Evolutionary conservation across 1,284 basidiomycete genomes (phyloP).

Genomic region (Trametes versicolor): DNA sequence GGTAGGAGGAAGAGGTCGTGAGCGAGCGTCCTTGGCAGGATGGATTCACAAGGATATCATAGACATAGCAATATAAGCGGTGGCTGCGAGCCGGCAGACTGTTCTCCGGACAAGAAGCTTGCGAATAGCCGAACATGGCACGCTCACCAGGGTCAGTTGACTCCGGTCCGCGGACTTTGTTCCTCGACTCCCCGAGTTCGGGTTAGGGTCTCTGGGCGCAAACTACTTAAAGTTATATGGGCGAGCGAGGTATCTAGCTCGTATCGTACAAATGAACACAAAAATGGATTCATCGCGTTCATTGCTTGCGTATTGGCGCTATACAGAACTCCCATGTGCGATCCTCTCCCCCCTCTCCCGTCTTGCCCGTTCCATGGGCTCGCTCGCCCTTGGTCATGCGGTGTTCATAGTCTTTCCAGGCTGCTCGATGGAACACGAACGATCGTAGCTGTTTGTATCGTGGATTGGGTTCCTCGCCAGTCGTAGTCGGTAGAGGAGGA

Average conservation of each 20-base stretch:
- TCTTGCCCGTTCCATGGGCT: slow-evolving; percentile 69
- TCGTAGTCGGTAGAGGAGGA: slow-evolving; percentile 59
- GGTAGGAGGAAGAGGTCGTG: slow-evolving; percentile 4
- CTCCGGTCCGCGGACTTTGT: neutral
- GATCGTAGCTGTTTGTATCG: slow-evolving; percentile 81
- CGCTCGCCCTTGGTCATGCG: slow-evolving; percentile 90
- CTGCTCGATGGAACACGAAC: slow-evolving; percentile 79
- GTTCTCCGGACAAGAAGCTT: slow-evolving; percentile 2
- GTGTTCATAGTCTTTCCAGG: slow-evolving; percentile 91
- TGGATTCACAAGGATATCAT: slow-evolving; percentile 1
- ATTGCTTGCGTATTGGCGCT: neutral
- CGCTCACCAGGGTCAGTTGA: slow-evolving; percentile 15
- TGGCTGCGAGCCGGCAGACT: neutral
- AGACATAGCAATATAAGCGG: neutral
- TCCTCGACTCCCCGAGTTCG: neutral
- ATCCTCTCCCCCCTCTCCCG: slow-evolving; percentile 79
- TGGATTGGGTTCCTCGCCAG: slow-evolving; percentile 64
- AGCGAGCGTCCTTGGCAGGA: neutral
- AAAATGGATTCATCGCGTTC: neutral
- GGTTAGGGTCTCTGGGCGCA: slow-evolving; percentile 26
- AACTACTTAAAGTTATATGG: no score
- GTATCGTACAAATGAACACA: neutral
- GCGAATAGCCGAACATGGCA: slow-evolving; percentile 1
- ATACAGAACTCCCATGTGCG: slow-evolving; percentile 84
- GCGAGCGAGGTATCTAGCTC: neutral